Percentiles rank a stretch among this genome's conserved stretches.
Conservation (phyloP, 164 flowering plant genomes). For the Echeveria elegans region DNA sequence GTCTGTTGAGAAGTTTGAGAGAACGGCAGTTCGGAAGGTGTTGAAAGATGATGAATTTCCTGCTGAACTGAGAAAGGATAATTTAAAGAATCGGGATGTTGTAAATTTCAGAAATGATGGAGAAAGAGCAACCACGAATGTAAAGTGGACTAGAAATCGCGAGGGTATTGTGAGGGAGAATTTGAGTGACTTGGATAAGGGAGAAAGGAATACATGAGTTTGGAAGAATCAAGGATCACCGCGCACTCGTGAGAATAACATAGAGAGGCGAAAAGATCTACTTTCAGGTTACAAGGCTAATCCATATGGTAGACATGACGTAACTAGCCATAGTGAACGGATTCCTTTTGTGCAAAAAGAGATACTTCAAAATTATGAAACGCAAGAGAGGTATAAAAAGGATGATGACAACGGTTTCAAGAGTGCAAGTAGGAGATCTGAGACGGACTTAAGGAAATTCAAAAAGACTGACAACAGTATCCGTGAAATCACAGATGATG, state of each 20-base stretch:
- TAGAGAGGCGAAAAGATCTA: not conserved
- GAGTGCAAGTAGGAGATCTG: slow-evolving; percentile 6
- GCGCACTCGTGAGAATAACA: not conserved
- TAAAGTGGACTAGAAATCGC: not conserved
- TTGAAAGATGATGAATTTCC: not conserved
- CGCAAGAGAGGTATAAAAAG: slow-evolving; percentile 8
- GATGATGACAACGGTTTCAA: slow-evolving; percentile 7
- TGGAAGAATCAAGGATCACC: not conserved
- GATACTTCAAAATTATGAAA: slow-evolving; percentile 7
- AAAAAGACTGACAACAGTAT: not conserved
- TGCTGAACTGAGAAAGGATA: not conserved
- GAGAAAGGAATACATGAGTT: not conserved
- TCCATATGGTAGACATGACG: not conserved
- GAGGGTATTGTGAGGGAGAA: not conserved
- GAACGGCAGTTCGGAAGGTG: not conserved
- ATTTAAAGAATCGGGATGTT: not conserved
- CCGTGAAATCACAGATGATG: slow-evolving; percentile 3
- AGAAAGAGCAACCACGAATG: not conserved
- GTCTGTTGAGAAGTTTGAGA: not conserved
- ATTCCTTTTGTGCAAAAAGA: not conserved
- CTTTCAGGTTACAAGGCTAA: not conserved
- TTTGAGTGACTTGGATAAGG: not conserved
- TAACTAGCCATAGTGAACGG: not conserved
- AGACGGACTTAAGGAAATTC: not conserved
- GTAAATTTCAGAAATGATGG: not conserved